These are phyloP conservation scores for Trichosporon sp. DNA, from an alignment of 1,284 basidiomycete species.

Conservation along the genomic window DNA sequence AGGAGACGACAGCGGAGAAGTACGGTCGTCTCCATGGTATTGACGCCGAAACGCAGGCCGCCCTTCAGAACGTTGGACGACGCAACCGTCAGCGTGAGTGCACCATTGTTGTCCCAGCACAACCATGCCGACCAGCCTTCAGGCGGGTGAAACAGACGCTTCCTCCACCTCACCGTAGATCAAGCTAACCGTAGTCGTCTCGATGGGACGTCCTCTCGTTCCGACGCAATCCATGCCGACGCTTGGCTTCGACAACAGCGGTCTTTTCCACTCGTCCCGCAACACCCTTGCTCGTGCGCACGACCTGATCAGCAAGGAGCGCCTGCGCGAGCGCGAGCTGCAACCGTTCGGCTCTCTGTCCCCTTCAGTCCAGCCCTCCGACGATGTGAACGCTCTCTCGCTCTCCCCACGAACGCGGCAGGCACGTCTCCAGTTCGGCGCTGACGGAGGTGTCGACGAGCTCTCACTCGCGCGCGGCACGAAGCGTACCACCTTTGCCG, in stretches of 20 bases:
- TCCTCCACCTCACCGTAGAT: background rate
- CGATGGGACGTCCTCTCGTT: constrained; percentile 41
- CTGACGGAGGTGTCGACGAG: constrained; percentile 35
- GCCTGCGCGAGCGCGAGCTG: constrained; percentile 37
- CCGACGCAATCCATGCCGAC: constrained; percentile 46
- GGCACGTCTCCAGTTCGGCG: constrained; percentile 19
- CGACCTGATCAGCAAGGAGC: constrained; percentile 42
- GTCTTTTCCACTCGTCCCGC: constrained; percentile 35
- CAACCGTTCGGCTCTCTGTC: constrained; percentile 37
- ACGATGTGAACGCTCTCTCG: constrained; percentile 21
- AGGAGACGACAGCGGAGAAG: constrained; percentile 43
- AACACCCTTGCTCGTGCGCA: constrained; percentile 35
- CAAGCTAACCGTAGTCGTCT: constrained; percentile 27
- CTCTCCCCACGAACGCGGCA: constrained; percentile 27
- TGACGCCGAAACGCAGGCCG: constrained; percentile 38
- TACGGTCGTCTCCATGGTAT: constrained; percentile 47
- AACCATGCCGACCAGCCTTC: constrained; percentile 6
- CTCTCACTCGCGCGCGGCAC: constrained; percentile 27
- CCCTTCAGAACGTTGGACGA: constrained; percentile 45
- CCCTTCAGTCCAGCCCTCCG: constrained; percentile 16
- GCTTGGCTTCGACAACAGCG: constrained; percentile 26
- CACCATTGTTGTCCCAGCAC: background rate
- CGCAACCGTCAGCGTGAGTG: constrained; percentile 45
- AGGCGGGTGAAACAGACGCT: background rate
- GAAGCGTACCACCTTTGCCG: constrained; percentile 25